phyloP scores from a whole-genome alignment of 345 rosid genomes.

The Eutrema heterophyllum region DNA sequence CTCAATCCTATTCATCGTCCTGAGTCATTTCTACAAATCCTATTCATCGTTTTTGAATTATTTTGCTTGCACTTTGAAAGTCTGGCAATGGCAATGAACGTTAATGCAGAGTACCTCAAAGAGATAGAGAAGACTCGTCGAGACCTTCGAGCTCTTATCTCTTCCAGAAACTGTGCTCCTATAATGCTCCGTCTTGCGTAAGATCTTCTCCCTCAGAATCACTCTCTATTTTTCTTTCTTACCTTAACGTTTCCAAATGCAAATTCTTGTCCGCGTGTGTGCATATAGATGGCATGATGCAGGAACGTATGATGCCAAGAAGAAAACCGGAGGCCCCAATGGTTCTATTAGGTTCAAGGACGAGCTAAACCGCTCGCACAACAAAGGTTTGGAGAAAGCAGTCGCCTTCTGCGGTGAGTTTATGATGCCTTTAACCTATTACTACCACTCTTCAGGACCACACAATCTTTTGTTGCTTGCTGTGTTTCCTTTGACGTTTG shows the following conservation, averaged over 20 bases:
- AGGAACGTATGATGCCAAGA: slow-evolving; percentile 77
- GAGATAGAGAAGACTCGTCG: slow-evolving; percentile 71
- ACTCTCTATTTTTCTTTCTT: background rate
- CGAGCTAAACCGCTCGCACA: slow-evolving; percentile 48
- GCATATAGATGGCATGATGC: slow-evolving; percentile 70
- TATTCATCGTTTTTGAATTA: background rate
- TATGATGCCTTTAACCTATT: background rate
- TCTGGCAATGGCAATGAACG: slow-evolving; percentile 34
- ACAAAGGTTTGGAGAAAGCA: slow-evolving; percentile 61
- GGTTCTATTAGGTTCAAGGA: slow-evolving; percentile 64
- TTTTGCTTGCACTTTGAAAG: background rate
- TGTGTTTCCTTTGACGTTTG: slow-evolving; percentile 21
- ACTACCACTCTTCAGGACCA: background rate
- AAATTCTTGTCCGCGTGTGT: background rate
- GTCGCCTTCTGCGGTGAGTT: slow-evolving; percentile 66
- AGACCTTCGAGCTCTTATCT: slow-evolving; percentile 74
- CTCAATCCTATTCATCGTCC: background rate
- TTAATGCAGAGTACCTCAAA: slow-evolving; percentile 52
- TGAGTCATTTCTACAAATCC: background rate
- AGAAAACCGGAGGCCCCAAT: slow-evolving; percentile 82
- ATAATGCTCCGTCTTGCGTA: slow-evolving; percentile 96
- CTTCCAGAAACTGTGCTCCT: slow-evolving; percentile 62
- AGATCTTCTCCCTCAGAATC: background rate
- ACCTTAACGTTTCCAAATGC: background rate
- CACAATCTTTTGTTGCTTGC: background rate